phyloP scores from a whole-genome alignment of 495 filamentous ascomycete species.

The Oleoguttula mirabilis region DNA sequence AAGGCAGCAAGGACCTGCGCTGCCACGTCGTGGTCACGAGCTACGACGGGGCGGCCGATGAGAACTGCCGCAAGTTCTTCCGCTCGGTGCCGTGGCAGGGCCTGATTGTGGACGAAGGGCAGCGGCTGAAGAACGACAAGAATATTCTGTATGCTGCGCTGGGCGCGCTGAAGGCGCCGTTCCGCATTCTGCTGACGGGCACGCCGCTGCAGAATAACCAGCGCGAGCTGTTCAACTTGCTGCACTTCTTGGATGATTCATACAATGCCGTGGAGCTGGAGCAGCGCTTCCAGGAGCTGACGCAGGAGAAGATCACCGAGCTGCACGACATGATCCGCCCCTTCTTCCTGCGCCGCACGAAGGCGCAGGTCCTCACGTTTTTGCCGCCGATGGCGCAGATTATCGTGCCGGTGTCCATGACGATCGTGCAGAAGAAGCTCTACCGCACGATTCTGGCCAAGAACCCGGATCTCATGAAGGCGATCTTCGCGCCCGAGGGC shows the following conservation, averaged over 20 bases:
- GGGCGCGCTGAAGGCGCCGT: slow-evolving; percentile 56
- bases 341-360: slow-evolving; percentile 74
- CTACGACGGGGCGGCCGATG: slow-evolving; percentile 72
- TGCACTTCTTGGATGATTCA: slow-evolving; percentile 74
- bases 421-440: slow-evolving; percentile 78
- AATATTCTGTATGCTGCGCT: slow-evolving; percentile 68
- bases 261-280: slow-evolving; percentile 63
- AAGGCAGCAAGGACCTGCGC: slow-evolving; percentile 46
- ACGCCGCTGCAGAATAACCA: slow-evolving; percentile 95
- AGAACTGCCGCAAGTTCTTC: slow-evolving; percentile 51
- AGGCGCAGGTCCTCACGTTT: slow-evolving; percentile 76
- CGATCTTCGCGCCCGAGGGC: slow-evolving; percentile 56
- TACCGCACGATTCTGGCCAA: slow-evolving; percentile 88
- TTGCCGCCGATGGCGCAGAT: slow-evolving; percentile 87
- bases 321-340: slow-evolving; percentile 79
- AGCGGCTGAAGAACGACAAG: slow-evolving; percentile 88
- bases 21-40: slow-evolving; percentile 92
- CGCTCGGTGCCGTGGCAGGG: slow-evolving; percentile 66
- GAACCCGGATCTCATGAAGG: slow-evolving; percentile 76
- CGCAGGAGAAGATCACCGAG: slow-evolving; percentile 63
- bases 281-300: slow-evolving; percentile 57
- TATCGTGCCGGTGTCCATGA: slow-evolving; percentile 89
- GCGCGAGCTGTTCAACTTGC: slow-evolving; percentile 82
- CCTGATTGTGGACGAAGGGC: slow-evolving; percentile 89
- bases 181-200: slow-evolving; percentile 69